Conservation (phyloP, 208 protist genomes). For the Trypanosoma scelopori region DNA sequence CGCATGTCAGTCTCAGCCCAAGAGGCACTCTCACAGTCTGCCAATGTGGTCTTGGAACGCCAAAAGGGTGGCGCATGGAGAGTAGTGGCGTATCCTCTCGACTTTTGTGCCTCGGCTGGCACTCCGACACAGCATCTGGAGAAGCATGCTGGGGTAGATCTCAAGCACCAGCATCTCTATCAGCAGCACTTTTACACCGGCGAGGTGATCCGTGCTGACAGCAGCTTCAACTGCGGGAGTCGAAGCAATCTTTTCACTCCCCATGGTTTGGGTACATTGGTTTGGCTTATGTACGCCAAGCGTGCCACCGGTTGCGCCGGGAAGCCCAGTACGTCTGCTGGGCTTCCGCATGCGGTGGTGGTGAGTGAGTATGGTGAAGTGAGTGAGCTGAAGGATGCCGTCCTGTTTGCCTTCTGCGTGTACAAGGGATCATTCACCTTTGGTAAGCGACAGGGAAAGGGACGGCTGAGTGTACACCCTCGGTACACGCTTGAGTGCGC, state of each 20-base stretch:
- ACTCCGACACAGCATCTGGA: constrained; percentile 9
- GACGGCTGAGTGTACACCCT: constrained; percentile 45
- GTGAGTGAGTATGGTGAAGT: constrained; percentile 25
- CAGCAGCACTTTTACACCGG: constrained; percentile 32
- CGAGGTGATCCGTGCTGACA: constrained; percentile 17
- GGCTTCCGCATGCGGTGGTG: constrained; percentile 11
- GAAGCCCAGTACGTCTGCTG: constrained; percentile 1
- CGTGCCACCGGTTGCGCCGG: neutral
- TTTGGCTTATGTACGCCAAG: constrained; percentile 28
- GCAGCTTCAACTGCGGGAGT: constrained; percentile 2
- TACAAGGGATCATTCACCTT: constrained; percentile 50
- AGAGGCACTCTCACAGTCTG: neutral
- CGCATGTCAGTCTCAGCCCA: neutral
- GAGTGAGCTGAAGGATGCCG: constrained; percentile 15
- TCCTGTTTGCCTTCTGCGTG: constrained; percentile 23
- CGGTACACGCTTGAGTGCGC: constrained; percentile 45
- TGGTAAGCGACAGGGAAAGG: constrained; percentile 43
- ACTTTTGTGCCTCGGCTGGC: constrained; percentile 5
- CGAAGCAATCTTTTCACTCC: constrained; percentile 22
- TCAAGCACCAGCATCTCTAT: constrained; percentile 7
- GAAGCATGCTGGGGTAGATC: constrained; percentile 18
- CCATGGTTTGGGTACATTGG: constrained; percentile 24
- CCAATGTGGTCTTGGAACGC: constrained; percentile 18
- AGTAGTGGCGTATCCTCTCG: constrained; percentile 25
- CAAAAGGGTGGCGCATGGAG: constrained; percentile 4